phyloP scores from a whole-genome alignment of 2,329 filamentous ascomycete genomes.

The Apiospora arundinis region DNA sequence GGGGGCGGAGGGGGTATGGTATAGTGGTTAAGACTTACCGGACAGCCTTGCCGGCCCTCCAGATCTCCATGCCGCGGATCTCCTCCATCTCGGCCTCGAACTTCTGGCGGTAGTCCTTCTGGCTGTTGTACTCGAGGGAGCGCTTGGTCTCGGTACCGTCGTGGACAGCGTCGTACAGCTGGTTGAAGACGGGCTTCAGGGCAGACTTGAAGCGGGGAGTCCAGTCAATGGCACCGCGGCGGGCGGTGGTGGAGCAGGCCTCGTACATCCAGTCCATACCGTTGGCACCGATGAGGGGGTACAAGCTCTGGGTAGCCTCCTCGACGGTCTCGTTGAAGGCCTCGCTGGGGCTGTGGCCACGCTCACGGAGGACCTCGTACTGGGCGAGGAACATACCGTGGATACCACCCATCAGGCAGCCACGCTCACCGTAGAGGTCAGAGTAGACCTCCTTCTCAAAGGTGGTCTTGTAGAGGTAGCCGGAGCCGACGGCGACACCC shows the following conservation, averaged over 20 bases:
- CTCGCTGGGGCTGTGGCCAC: conserved; percentile 95
- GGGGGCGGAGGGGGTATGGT: conserved; percentile 16
- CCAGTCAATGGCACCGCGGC: conserved; percentile 99
- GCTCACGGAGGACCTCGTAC: conserved; percentile 99
- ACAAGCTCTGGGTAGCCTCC: conserved; percentile 97
- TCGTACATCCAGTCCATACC: conserved; percentile 99
- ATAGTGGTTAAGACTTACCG: conserved; percentile 65
- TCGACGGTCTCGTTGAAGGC: conserved; percentile 99
- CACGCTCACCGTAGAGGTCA: conserved; percentile 99
- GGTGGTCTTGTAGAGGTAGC: conserved; percentile 99
- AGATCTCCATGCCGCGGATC: conserved; percentile 98
- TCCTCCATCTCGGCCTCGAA: conserved; percentile 99
- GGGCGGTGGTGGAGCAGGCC: conserved; percentile 97
- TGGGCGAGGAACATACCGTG: conserved; percentile 99
- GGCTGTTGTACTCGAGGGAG: conserved; percentile 96
- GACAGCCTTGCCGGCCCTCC: conserved; percentile 97
- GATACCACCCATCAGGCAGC: conserved; percentile 99
- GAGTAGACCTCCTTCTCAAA: conserved; percentile 99
- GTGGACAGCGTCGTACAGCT: conserved; percentile 91
- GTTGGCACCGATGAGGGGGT: conserved; percentile 95
- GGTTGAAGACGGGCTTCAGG: conserved; percentile 98
- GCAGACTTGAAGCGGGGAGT: conserved; percentile 95
- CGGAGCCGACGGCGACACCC: conserved; percentile 94
- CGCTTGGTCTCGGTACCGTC: conserved; percentile 94
- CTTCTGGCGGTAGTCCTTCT: conserved; percentile 94